Conservation (phyloP, 1,284 basidiomycete genomes). For the Phellinidium pouzarii region DNA sequence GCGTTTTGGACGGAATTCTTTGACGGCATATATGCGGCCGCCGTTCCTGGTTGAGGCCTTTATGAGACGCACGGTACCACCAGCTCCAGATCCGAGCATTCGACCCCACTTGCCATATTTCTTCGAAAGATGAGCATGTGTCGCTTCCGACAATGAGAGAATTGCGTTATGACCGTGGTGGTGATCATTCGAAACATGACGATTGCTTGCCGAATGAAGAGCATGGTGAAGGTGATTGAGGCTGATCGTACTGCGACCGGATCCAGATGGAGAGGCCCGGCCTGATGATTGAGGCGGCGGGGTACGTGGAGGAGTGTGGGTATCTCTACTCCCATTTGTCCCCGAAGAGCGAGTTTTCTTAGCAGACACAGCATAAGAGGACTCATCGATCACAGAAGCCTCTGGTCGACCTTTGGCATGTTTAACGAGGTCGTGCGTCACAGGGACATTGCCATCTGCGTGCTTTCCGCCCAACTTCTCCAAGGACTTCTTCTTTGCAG, state of each 20-base stretch:
- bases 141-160: conserved; percentile 67
- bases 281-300: conserved; percentile 4
- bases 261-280: conserved; percentile 9
- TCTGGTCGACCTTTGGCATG: conserved; percentile 18
- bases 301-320: neutral
- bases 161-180: conserved; percentile 29
- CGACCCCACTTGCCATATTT: conserved; percentile 99
- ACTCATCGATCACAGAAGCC: conserved; percentile 47
- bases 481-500: conserved; percentile 10
- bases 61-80: conserved; percentile 95
- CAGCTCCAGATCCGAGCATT: conserved; percentile 91
- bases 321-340: conserved; percentile 58
- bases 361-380: conserved; percentile 51
- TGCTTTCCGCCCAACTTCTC: conserved; percentile 3
- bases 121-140: conserved; percentile 89
- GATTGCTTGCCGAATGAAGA: conserved; percentile 7
- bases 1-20: conserved; percentile 91
- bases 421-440: conserved; percentile 13
- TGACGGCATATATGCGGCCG: conserved; percentile 87
- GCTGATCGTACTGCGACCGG: conserved; percentile 15
- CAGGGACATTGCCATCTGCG: conserved; percentile 4
- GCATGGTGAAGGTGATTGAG: conserved; percentile 12
- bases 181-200: conserved; percentile 1
- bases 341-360: conserved; percentile 82
- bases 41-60: conserved; percentile 78